Base-by-base conservation (phyloP, 352 stramenopile genomes). In the Albugo candida region DNA sequence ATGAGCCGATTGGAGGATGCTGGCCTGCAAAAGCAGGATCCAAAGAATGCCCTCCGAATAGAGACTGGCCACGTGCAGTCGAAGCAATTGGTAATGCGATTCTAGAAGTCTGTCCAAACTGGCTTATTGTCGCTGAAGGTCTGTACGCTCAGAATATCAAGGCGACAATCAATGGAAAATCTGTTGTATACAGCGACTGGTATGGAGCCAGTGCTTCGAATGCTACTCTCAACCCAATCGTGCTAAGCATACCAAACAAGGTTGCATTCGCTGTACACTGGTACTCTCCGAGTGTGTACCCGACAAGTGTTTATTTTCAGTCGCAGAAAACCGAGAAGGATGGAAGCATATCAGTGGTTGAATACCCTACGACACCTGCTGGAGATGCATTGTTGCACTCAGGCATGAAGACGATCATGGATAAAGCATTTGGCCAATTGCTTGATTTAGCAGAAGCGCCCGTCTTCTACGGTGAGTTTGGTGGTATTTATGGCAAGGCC, bases 231-330 rank as follows among this genome's bases (percentile, higher is more conserved):
- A 38, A 44, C 5, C 74, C 77, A 6, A 85, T 91, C 39, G 67
- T 57, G 45, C 58, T 87, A 13, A 38, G 54, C 18, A 70, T 48
- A 39, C 47, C 62, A 45, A 71, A 75, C 61, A 91, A 91, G 58
- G 54, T 91, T 0, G 77, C 87, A 55, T 91, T 86, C 61, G 44
- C 77, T 36, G 72, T 75, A 8, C 77, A 81, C 53, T 91, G 82
- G 58, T 84, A 54, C 52, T 63, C 72, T 45, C 81, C 60, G 53
- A 83, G 72, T 47, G 68, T 67, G 40, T 31, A 66, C 19, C 77
- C 77, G 24, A 34, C 48, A 64, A 11, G 52, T 56, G 13, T 91
- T 76, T 54, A 85, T 85, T 50, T 91, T 86, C 38, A 64, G 70
- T 36, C 57, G 58, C 11, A 71, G 64, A 16, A 41, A 35, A 0